phyloP scores from a whole-genome alignment of 2,329 filamentous ascomycete genomes.

The Fusarium sp. region DNA sequence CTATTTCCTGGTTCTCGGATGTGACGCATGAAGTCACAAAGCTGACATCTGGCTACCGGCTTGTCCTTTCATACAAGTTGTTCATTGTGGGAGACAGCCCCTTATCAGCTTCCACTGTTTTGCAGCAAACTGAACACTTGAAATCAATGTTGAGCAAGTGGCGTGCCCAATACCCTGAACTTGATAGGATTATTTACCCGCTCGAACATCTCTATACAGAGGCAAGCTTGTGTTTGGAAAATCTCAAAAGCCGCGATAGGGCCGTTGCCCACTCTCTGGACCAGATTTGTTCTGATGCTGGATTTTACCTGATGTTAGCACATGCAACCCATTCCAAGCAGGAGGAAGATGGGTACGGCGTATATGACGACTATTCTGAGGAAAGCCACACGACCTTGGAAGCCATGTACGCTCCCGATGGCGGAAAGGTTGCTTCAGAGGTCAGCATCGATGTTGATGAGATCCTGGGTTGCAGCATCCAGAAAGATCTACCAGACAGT shows the following conservation, averaged over 20 bases:
- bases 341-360: no score
- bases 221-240: slow-evolving; percentile 19
- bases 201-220: slow-evolving; percentile 26
- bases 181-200: slow-evolving; percentile 12
- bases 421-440: no score
- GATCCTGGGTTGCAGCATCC: no score
- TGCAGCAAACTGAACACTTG: slow-evolving; percentile 2
- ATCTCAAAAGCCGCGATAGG: slow-evolving; percentile 26
- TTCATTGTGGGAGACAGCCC: neutral
- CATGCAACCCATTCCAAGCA: slow-evolving; percentile 6
- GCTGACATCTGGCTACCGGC: slow-evolving; percentile 22
- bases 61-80: slow-evolving; percentile 35
- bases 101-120: slow-evolving; percentile 2
- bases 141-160: slow-evolving; percentile 9
- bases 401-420: no score
- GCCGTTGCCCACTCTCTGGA: slow-evolving; percentile 7
- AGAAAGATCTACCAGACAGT: no score
- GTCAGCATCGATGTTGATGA: no score
- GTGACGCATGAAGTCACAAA: slow-evolving; percentile 13
- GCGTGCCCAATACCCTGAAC: neutral
- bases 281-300: slow-evolving; percentile 15
- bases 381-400: no score
- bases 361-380: no score
- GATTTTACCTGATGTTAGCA: slow-evolving; percentile 27
- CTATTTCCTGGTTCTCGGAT: slow-evolving; percentile 34